phyloP scores from a whole-genome alignment of 495 filamentous ascomycete species.

The Halenospora varia region DNA sequence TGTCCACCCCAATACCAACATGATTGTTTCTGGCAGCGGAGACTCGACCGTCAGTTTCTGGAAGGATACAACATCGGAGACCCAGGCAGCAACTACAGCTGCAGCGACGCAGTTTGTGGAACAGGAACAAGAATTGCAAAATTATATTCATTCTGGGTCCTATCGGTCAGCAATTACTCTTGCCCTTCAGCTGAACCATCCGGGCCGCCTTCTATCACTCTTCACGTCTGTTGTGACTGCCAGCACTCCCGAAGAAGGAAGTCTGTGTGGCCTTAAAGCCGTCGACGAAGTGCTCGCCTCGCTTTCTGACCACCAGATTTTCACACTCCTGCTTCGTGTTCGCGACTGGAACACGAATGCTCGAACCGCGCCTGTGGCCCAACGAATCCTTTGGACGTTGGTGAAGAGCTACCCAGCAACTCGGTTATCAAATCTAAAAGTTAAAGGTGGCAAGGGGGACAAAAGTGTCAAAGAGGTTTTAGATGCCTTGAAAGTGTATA shows the following conservation, averaged over 20 bases:
- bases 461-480: conserved; percentile 77
- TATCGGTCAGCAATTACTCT: conserved; percentile 92
- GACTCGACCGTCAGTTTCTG: conserved; percentile 93
- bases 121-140: conserved; percentile 87
- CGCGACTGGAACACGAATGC: conserved; percentile 98
- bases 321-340: conserved; percentile 68
- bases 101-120: conserved; percentile 78
- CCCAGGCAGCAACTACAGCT: conserved; percentile 61
- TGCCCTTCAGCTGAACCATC: conserved; percentile 89
- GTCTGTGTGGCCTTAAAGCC: conserved; percentile 65
- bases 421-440: conserved; percentile 53
- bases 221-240: conserved; percentile 76
- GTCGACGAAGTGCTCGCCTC: conserved; percentile 80
- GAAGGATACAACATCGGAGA: conserved; percentile 84
- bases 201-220: conserved; percentile 74
- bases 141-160: conserved; percentile 78
- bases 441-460: conserved; percentile 59
- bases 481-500: conserved; percentile 79
- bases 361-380: conserved; percentile 76
- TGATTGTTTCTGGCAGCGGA: conserved; percentile 81
- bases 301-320: conserved; percentile 81
- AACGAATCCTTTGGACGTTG: conserved; percentile 76
- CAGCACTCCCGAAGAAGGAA: conserved; percentile 52
- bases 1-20: conserved; percentile 60
- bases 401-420: conserved; percentile 73